Evolutionary conservation across 2,329 filamentous ascomycete species (phyloP).

Genomic region (Rhexocercosporidium sp.): DNA sequence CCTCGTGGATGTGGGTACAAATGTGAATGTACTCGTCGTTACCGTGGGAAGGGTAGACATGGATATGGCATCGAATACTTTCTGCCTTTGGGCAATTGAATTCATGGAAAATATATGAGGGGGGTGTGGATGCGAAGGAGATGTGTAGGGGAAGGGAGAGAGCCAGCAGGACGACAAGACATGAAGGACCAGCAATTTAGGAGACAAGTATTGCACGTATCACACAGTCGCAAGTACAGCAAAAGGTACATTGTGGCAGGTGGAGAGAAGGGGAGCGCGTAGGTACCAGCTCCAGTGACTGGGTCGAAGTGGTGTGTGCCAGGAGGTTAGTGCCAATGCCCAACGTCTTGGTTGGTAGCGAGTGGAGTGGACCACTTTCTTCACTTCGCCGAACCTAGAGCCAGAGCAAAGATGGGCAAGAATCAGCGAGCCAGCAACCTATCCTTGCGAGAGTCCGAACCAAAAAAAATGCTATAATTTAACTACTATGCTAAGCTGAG

Average conservation of each 20-base stretch:
- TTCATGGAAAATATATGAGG: not conserved
- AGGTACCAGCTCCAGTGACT: conserved; percentile 6
- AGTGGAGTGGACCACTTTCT: not conserved
- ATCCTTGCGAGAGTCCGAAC: no score
- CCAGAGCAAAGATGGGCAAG: no score
- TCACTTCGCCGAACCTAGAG: not conserved
- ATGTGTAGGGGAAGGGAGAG: not conserved
- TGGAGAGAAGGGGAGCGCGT: not conserved
- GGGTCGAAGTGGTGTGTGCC: conserved; percentile 1
- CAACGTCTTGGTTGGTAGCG: conserved; percentile 6
- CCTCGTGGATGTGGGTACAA: conserved; percentile 9
- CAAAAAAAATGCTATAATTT: not conserved
- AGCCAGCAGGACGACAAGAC: not conserved
- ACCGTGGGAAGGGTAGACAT: conserved; percentile 6
- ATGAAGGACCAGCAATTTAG: conserved; percentile 2
- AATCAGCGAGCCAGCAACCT: no score
- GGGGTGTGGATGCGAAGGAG: not conserved
- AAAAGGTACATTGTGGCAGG: conserved; percentile 2
- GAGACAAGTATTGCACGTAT: not conserved
- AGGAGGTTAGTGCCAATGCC: conserved; percentile 6
- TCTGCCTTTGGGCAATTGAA: not conserved
- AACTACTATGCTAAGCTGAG: not conserved
- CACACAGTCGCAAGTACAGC: not conserved
- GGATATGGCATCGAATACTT: not conserved
- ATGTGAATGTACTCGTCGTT: conserved; percentile 1